phyloP scores from a whole-genome alignment of 176 grass and related monocot genomes.

The Musa troglodytarum region DNA sequence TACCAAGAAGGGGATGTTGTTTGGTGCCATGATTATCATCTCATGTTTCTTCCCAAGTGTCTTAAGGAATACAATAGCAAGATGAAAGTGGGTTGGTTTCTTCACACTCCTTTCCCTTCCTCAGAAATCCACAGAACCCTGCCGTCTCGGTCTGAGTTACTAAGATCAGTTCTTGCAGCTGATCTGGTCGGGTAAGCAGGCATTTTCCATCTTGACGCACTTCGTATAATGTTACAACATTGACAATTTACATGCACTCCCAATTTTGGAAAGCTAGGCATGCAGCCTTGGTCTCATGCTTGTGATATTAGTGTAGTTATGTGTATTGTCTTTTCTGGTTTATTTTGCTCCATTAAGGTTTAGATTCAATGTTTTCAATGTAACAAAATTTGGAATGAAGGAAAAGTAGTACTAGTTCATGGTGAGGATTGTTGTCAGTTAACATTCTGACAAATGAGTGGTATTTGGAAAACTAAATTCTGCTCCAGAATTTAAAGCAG shows the following conservation, averaged over 20 bases:
- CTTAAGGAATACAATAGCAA: conserved; percentile 88
- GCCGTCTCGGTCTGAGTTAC: conserved; percentile 76
- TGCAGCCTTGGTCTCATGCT: background rate
- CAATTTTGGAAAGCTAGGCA: background rate
- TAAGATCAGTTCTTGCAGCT: conserved; percentile 88
- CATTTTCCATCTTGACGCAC: background rate
- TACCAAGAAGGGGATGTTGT: conserved; percentile 98
- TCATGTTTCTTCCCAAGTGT: conserved; percentile 97
- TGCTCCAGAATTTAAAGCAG: too few species aligned
- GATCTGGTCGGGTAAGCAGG: conserved; percentile 95
- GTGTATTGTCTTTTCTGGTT: too few species aligned
- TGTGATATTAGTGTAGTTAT: background rate
- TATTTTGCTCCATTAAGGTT: too few species aligned
- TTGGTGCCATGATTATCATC: conserved; percentile 99
- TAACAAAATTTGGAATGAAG: too few species aligned
- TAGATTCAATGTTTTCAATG: too few species aligned
- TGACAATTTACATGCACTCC: background rate
- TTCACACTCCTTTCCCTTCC: conserved; percentile 96
- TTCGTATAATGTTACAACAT: background rate
- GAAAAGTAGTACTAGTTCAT: too few species aligned
- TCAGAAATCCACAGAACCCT: conserved; percentile 93
- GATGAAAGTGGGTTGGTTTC: conserved; percentile 99
- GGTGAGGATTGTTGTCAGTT: too few species aligned
- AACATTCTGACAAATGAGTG: too few species aligned
- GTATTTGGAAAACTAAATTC: too few species aligned